Conservation (phyloP, 352 stramenopile species). For the Globisporangium irregulare region DNA sequence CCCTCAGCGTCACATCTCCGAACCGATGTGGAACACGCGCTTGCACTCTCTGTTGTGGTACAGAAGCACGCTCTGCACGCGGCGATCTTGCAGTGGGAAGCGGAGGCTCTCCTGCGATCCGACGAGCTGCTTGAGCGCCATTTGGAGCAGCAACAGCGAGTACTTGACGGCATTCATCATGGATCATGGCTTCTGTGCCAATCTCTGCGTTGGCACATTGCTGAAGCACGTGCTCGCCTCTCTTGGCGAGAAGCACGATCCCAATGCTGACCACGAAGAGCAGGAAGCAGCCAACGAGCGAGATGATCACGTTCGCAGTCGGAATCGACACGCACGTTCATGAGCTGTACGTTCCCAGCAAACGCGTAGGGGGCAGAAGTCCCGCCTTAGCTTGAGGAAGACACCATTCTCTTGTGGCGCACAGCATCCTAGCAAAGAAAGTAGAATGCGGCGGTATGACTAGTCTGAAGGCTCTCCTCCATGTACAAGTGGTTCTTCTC, state of each 20-base stretch:
- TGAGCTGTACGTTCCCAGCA: not conserved
- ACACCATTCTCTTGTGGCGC: not conserved
- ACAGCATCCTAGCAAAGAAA: conserved; percentile 38
- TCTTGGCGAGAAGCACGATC: not conserved
- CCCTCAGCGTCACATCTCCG: not conserved
- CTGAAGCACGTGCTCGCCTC: not conserved
- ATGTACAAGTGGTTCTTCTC: conserved; percentile 25
- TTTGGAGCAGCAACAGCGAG: conserved; percentile 8
- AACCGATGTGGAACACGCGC: not conserved
- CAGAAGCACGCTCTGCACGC: conserved; percentile 5
- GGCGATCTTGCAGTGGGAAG: conserved; percentile 2
- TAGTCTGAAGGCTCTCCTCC: conserved; percentile 31
- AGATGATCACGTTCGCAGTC: not conserved
- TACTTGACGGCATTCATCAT: conserved; percentile 11
- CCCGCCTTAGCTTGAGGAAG: too few species aligned
- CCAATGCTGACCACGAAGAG: not conserved
- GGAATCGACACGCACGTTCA: not conserved
- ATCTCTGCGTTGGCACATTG: conserved; percentile 6
- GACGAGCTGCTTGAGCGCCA: not conserved
- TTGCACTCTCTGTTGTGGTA: not conserved
- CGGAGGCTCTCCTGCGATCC: not conserved
- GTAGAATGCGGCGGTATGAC: conserved; percentile 32
- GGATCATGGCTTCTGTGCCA: conserved; percentile 7
- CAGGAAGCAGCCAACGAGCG: not conserved
- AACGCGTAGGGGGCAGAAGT: not conserved